These are phyloP conservation scores for Penicillium egyptiacum DNA, from an alignment of 495 filamentous ascomycete genomes.

Conservation along the genomic window DNA sequence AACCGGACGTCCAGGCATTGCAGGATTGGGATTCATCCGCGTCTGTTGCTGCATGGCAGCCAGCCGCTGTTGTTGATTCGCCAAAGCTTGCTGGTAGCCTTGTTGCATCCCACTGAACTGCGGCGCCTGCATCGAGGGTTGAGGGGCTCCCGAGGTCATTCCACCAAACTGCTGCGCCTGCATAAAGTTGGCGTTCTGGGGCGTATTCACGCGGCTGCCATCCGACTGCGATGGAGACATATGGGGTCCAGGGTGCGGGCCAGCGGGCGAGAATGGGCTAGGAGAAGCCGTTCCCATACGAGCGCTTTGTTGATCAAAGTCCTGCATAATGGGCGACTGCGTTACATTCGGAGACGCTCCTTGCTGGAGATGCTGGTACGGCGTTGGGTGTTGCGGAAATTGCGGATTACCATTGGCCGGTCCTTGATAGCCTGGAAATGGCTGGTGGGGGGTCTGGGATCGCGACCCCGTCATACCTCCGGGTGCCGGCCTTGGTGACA, in stretches of 20 bases:
- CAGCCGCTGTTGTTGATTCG: constrained; percentile 50
- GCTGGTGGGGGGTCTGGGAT: constrained; percentile 87
- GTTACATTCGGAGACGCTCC: constrained; percentile 78
- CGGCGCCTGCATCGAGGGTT: constrained; percentile 49
- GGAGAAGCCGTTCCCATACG: constrained; percentile 90
- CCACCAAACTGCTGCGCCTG: constrained; percentile 41
- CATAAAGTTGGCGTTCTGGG: constrained; percentile 67
- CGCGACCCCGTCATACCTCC: constrained; percentile 77
- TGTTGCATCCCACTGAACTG: constrained; percentile 44
- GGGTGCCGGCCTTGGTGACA: constrained; percentile 77
- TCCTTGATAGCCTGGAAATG: constrained; percentile 62
- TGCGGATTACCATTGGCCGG: constrained; percentile 56
- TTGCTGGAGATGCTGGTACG: constrained; percentile 81
- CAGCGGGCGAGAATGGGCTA: constrained; percentile 82
- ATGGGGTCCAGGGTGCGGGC: constrained; percentile 71
- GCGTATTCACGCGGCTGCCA: constrained; percentile 68
- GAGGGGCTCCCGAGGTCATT: constrained; percentile 35
- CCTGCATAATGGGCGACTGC: constrained; percentile 86
- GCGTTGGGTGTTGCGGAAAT: constrained; percentile 56
- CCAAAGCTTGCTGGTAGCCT: constrained; percentile 52
- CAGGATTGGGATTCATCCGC: constrained; percentile 61
- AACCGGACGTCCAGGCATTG: constrained; percentile 43
- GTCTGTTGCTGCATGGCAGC: constrained; percentile 57
- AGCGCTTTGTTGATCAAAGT: constrained; percentile 63
- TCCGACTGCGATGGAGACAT: constrained; percentile 77